Evolutionary conservation across 805 yeast genomes (phyloP), one percentile per base, ranked within the genome.

Genomic region (Vanderwaltozyma yarrowii): DNA sequence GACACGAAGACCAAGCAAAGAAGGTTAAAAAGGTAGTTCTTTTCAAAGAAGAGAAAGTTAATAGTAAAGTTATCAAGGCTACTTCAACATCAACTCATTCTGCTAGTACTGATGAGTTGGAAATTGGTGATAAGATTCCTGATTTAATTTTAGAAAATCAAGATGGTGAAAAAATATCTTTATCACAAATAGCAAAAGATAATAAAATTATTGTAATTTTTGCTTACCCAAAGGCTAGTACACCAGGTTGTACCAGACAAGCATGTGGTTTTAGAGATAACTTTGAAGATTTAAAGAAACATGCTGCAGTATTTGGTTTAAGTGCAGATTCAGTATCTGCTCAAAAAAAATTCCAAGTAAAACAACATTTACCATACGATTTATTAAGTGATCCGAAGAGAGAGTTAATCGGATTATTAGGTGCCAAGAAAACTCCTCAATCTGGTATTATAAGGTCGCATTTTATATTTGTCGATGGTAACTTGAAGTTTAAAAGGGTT

Each of bases 241-340:
- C 97, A 0, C 95, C 96, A 1, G 98, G 98, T 3, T 92, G 98
- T 61, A 89, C 98, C 1, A 74, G 86, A 50, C 98, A 89, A 63
- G 96, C 88, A 2, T 73, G 82, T 56, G 96, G 96, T 0, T 92
- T 81, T 58, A 77, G 92, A 50, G 78, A 74, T 46, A 74, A 74
- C 49, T 78, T 64, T 56, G 66, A 69, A 2, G 59, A 51, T 8
- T 45, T 58, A 33, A 54, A 58, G 33, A 37, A 53, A 29, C 58
- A 66, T 33, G 63, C 71, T 28, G 71, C 71, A 18, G 79, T 89
- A 1, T 77, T 72, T 49, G 98, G 98, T 0, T 58, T 89, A 35
- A 80, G 94, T 52, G 79, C 89, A 4, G 98, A 89, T 56, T 52
- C 76, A n/a, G 78, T 82, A 21, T 72, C 73, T 45, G 71, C 95